Percentiles rank a stretch among this genome's conserved stretches.
phyloP scores from a whole-genome alignment of 208 protist genomes.

The Crithidia brevicula region DNA sequence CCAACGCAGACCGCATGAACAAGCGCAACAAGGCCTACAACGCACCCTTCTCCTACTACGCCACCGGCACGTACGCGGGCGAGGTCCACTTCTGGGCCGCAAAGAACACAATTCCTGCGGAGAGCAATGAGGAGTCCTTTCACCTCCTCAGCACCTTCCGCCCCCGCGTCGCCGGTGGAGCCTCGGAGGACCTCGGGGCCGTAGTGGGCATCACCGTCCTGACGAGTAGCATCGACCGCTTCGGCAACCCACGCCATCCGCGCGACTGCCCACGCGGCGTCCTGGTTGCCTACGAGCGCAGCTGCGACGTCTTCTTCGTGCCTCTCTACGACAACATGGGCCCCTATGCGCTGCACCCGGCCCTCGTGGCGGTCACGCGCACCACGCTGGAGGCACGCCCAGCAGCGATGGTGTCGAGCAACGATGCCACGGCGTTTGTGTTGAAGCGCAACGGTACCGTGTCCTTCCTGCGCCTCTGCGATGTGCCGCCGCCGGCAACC shows the following conservation, averaged over 20 bases:
- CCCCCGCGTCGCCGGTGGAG: constrained; percentile 16
- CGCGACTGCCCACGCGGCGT: constrained; percentile 62
- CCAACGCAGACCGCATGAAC: constrained; percentile 20
- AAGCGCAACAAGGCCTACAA: constrained; percentile 36
- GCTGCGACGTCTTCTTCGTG: constrained; percentile 56
- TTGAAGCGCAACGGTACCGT: constrained; percentile 59
- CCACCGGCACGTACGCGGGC: constrained; percentile 57
- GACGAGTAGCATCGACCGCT: constrained; percentile 27
- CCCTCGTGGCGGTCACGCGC: constrained; percentile 23
- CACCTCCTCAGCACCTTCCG: constrained; percentile 40
- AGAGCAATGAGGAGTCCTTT: constrained; percentile 36
- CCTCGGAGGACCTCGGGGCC: constrained; percentile 29
- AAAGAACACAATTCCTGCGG: constrained; percentile 51
- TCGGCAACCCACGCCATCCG: constrained; percentile 39
- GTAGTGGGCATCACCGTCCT: constrained; percentile 65
- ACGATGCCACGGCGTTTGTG: constrained; percentile 52
- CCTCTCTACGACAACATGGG: constrained; percentile 50
- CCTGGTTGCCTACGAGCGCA: constrained; percentile 65
- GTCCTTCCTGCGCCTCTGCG: constrained; percentile 42
- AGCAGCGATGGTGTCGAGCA: constrained; percentile 47
- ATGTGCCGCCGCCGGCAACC: constrained; percentile 14
- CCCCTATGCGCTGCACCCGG: constrained; percentile 38
- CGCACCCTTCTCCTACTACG: constrained; percentile 66
- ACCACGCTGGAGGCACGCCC: constrained; percentile 40
- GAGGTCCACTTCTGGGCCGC: constrained; percentile 79